Evolutionary conservation across 73 alveolate genomes (phyloP), one percentile per base, ranked within the genome.

Genomic region (Tetrahymena thermophila): DNA sequence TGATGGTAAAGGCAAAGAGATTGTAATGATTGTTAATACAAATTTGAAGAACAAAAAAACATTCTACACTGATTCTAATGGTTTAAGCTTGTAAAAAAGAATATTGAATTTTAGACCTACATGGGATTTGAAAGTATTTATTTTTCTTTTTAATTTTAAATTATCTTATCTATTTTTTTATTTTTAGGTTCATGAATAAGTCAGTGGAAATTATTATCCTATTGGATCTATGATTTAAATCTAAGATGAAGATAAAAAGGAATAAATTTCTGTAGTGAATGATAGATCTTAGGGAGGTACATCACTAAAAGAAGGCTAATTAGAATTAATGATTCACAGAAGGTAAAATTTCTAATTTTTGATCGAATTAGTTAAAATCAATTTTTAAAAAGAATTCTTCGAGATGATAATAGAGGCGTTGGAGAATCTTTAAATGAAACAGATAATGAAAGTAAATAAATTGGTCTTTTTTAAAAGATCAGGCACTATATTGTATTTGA

Each of bases 311-410:
- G 98, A 98, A 23, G 99, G 99, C 19, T 95, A 98, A 96, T 96
- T 99, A 56, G 99, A 98, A 94, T 93, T 99, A 57, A 98, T 99
- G 99, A 97, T 99, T 17, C 99, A 99, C 96, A 98, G 99, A 94
- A 96, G 89, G 89, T 71, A 71, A 71, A 4, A 50, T 19, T 0
- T 56, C 14, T 23, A 13, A 23, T 19, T 71, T 28, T 23, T n/a
- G n/a, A n/a, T n/a, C n/a, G n/a, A n/a, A n/a, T n/a, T n/a, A n/a
- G n/a, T n/a, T 71, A 28, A 71, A 8, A 4, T 3, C 1, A 19
- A 28, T 71, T 71, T 25, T 4, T 23, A 71, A 25, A 71, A 28
- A 71, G 96, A 37, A 84, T 94, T 34, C 25, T 43, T 23, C 7
- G 84, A 56, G 99, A 97, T 95, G 99, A 98, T 94, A 35, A 85